Evolutionary conservation across 257 asterid species (phyloP).

Genomic region (Solanum chilense): DNA sequence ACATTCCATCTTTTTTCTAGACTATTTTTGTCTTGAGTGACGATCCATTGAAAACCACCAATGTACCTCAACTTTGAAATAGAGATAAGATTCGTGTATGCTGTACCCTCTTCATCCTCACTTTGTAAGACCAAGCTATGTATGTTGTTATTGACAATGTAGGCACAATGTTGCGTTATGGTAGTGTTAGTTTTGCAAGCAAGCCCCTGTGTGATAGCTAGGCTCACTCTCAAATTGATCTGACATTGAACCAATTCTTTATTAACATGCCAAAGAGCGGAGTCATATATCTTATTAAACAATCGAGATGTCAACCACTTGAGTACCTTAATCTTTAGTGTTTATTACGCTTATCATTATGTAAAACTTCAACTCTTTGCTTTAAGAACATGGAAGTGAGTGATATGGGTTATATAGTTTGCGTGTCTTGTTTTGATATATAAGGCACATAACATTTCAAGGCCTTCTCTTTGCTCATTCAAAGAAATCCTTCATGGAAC

Average conservation of each 20-base stretch:
- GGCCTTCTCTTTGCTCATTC: background rate
- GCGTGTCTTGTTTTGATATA: background rate
- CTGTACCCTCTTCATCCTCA: background rate
- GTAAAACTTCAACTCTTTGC: background rate
- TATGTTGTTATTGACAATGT: no score
- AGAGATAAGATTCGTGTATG: background rate
- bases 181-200: background rate
- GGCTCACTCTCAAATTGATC: no score
- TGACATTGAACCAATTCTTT: background rate
- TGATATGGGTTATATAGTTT: background rate
- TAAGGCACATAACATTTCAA: background rate
- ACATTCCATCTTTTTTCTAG: accelerated
- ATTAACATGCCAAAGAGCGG: accelerated
- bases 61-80: no score
- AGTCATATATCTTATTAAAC: background rate
- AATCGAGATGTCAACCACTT: background rate
- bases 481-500: background rate
- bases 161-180: background rate
- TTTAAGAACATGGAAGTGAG: background rate
- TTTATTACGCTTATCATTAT: background rate
- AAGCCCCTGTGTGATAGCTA: background rate
- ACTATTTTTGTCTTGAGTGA: background rate
- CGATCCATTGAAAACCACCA: no score
- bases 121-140: background rate
- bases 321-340: background rate